Conservation (phyloP, 192 early-diverging fungal species). For the Entomortierella beljakovae region DNA sequence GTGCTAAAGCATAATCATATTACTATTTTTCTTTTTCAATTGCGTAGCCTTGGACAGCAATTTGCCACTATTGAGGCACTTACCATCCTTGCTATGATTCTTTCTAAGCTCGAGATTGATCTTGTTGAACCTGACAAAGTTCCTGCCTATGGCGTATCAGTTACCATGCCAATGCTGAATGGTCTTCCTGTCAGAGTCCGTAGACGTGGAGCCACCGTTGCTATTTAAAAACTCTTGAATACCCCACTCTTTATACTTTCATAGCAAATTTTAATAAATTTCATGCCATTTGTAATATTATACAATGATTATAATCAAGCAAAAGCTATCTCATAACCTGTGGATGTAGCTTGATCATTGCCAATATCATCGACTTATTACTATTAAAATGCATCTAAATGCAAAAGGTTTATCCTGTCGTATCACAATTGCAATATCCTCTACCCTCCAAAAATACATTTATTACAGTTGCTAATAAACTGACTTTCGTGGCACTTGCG, state of each 20-base stretch:
- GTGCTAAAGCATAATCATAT: neutral
- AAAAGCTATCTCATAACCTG: too few species aligned
- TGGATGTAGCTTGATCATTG: too few species aligned
- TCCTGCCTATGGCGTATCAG: slow-evolving; percentile 22
- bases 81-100: slow-evolving; percentile 30
- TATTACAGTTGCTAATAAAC: neutral
- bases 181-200: slow-evolving; percentile 36
- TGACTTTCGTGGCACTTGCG: slow-evolving; percentile 25
- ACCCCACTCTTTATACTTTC: too few species aligned
- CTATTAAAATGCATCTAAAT: too few species aligned
- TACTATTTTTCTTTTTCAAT: neutral
- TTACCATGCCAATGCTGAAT: slow-evolving; percentile 56
- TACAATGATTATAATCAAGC: too few species aligned
- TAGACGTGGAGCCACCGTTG: neutral
- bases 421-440: too few species aligned
- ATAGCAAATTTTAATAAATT: too few species aligned
- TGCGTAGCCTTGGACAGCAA: slow-evolving; percentile 44
- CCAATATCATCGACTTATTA: too few species aligned
- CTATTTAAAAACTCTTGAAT: too few species aligned
- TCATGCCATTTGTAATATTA: too few species aligned
- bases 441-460: too few species aligned
- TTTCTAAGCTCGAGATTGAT: slow-evolving; percentile 37
- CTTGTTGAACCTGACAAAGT: slow-evolving; percentile 26
- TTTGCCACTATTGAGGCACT: slow-evolving; percentile 54
- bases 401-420: too few species aligned